A percentile compares a stretch with the other conserved stretches of the same genome.
phyloP scores from a whole-genome alignment of 768 basidiomycete genomes.

The Collybia mongolica region DNA sequence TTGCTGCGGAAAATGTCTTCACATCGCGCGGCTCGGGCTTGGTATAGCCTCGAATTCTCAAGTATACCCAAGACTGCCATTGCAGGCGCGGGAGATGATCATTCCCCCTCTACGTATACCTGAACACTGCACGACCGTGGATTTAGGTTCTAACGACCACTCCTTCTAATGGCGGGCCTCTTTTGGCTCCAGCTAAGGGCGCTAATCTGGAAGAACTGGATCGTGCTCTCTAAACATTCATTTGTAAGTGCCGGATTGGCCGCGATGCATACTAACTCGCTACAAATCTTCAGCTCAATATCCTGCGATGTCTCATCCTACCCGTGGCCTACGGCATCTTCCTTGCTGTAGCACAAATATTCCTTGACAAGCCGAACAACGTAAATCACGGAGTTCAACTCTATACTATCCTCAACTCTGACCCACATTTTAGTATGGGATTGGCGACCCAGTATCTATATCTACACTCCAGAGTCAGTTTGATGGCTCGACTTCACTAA shows the following conservation, averaged over 20 bases:
- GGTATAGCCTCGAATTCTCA: too few species aligned
- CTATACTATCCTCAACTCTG: neutral
- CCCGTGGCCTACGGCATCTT: conserved; percentile 70
- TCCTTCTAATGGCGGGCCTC: conserved; percentile 28
- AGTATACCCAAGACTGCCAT: too few species aligned
- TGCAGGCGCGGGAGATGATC: too few species aligned
- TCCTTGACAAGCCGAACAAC: conserved; percentile 59
- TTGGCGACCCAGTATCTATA: conserved; percentile 57
- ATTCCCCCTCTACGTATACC: too few species aligned
- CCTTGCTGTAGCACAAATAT: conserved; percentile 60
- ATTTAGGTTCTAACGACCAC: neutral
- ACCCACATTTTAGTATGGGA: conserved; percentile 46
- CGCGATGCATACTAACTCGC: neutral
- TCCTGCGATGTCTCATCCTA: conserved; percentile 59
- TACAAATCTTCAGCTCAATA: conserved; percentile 42
- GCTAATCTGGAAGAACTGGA: conserved; percentile 74
- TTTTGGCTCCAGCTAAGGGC: conserved; percentile 64
- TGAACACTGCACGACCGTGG: neutral
- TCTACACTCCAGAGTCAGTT: conserved; percentile 46
- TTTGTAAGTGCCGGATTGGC: conserved; percentile 42
- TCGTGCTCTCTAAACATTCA: conserved; percentile 63
- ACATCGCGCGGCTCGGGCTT: too few species aligned
- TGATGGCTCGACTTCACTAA: conserved; percentile 47
- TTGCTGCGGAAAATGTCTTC: neutral
- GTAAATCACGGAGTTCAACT: conserved; percentile 33